Evolutionary conservation across 768 basidiomycete species (phyloP).

Genomic region (Boletus eberwhitei): DNA sequence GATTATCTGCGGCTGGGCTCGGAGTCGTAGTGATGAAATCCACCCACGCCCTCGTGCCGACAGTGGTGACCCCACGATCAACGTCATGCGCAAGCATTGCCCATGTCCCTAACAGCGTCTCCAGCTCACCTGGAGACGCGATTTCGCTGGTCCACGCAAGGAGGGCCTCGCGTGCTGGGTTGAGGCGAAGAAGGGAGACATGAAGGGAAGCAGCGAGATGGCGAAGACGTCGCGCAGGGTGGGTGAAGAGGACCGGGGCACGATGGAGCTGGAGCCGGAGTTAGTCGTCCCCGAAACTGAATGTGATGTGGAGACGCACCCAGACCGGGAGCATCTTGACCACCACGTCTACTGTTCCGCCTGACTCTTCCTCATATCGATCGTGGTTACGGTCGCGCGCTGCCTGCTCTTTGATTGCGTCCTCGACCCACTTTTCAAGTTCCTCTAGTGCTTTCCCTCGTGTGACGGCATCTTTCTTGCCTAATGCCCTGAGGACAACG

Average conservation of each 20-base stretch:
- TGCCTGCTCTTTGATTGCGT: conserved; percentile 41
- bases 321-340: conserved; percentile 82
- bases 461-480: conserved; percentile 88
- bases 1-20: conserved; percentile 2
- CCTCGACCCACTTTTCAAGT: conserved; percentile 64
- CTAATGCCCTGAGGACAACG: conserved; percentile 73
- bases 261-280: conserved; percentile 66
- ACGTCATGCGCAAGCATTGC: conserved; percentile 66
- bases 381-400: conserved; percentile 30
- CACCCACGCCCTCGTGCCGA: conserved; percentile 56
- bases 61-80: conserved; percentile 56
- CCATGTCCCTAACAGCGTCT: conserved; percentile 71
- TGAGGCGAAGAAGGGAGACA: conserved; percentile 57
- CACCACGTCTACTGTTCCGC: conserved; percentile 29
- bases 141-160: conserved; percentile 48
- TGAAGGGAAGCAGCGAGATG: conserved; percentile 60
- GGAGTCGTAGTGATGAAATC: conserved; percentile 24
- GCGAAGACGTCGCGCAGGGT: conserved; percentile 75
- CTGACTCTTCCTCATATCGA: background rate
- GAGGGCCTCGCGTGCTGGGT: conserved; percentile 45
- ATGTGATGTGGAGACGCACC: conserved; percentile 49
- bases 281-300: conserved; percentile 6
- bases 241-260: conserved; percentile 74
- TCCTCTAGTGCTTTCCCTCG: conserved; percentile 85
- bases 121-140: conserved; percentile 46